These are phyloP conservation scores for Apiospora aurea DNA, from an alignment of 2,329 filamentous ascomycete species.

Conservation along the genomic window DNA sequence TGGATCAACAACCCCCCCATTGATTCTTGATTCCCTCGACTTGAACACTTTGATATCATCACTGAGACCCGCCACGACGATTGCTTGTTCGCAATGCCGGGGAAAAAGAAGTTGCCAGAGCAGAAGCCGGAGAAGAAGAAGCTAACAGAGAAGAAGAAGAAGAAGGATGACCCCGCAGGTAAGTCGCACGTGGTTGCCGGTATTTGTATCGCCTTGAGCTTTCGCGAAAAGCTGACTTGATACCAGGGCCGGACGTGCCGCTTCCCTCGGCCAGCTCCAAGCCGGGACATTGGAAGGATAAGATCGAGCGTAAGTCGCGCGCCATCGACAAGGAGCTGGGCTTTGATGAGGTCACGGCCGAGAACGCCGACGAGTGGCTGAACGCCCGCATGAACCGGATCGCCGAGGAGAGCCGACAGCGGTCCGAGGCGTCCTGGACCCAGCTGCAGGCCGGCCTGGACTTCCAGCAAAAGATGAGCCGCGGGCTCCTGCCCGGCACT, in stretches of 20 bases:
- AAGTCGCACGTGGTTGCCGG: neutral
- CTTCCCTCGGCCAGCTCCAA: neutral
- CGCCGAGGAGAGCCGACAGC: neutral
- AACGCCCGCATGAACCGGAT: neutral
- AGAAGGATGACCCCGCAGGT: neutral
- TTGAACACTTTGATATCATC: neutral
- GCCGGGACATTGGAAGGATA: neutral
- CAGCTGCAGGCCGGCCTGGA: neutral
- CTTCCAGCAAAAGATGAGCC: conserved; percentile 13
- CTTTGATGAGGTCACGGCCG: neutral
- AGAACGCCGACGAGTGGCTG: neutral
- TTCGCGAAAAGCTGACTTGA: neutral
- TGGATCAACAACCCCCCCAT: neutral
- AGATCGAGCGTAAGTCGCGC: conserved; percentile 13
- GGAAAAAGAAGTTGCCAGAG: neutral
- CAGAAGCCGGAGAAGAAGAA: neutral
- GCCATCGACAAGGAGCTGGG: conserved; percentile 8
- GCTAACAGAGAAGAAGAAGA: too few species aligned
- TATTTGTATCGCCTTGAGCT: neutral
- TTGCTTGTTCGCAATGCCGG: neutral
- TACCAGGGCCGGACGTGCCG: neutral
- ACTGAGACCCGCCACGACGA: neutral
- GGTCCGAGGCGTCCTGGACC: neutral
- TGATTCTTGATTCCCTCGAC: neutral
- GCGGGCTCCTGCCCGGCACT: neutral